Evolutionary conservation across 2,329 filamentous ascomycete genomes (phyloP).

Genomic region (Aspergillus proliferans): DNA sequence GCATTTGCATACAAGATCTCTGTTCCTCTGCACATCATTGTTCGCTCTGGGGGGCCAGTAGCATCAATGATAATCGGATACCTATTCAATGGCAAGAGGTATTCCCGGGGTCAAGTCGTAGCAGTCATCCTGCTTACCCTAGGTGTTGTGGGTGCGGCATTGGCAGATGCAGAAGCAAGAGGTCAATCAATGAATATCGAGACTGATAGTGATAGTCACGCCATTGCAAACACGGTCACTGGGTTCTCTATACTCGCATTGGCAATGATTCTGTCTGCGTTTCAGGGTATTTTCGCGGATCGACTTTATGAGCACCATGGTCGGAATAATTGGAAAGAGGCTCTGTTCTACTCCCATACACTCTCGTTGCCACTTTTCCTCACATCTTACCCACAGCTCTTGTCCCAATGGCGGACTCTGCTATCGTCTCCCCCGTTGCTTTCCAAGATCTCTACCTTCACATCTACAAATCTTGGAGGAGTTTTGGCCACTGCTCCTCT

Average conservation of each 20-base stretch:
- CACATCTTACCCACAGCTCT: conserved; percentile 30
- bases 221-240: conserved; percentile 39
- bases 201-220: conserved; percentile 30
- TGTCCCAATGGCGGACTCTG: conserved; percentile 30
- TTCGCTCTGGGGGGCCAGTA: conserved; percentile 90
- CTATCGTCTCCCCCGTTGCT: conserved; percentile 28
- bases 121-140: conserved; percentile 77
- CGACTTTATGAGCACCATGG: conserved; percentile 80
- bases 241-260: conserved; percentile 79
- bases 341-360: conserved; percentile 81
- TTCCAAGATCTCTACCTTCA: conserved; percentile 11
- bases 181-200: conserved; percentile 37
- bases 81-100: conserved; percentile 70
- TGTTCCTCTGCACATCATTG: conserved; percentile 92
- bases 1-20: conserved; percentile 96
- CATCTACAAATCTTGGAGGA: conserved; percentile 1
- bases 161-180: conserved; percentile 82
- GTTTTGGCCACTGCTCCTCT: background rate
- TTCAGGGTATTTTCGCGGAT: conserved; percentile 94
- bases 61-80: conserved; percentile 91
- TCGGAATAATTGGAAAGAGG: conserved; percentile 81
- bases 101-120: conserved; percentile 70
- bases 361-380: conserved; percentile 43
- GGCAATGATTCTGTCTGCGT: conserved; percentile 82
- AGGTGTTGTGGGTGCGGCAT: conserved; percentile 80